These are phyloP conservation scores for Pezicula neosporulosa DNA, from an alignment of 2,329 filamentous ascomycete species.

Conservation along the genomic window DNA sequence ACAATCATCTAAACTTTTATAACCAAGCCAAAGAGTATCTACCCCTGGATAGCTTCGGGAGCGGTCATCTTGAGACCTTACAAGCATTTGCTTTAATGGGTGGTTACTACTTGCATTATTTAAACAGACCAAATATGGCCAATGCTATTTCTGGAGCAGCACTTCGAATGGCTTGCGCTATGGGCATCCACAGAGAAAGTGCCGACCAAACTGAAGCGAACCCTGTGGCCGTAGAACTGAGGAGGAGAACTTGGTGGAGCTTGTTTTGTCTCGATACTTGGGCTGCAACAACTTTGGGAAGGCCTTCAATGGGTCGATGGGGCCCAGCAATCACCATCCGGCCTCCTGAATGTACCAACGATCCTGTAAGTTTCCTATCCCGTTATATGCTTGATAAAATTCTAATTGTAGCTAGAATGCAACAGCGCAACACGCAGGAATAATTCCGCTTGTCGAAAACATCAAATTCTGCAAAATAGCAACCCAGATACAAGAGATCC, in stretches of 20 bases:
- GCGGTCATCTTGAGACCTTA: constrained; percentile 68
- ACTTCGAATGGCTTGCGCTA: constrained; percentile 69
- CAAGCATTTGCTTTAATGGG: constrained; percentile 70
- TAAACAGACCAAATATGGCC: constrained; percentile 74
- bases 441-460: constrained; percentile 71
- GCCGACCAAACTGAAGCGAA: constrained; percentile 21
- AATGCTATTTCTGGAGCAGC: constrained; percentile 70
- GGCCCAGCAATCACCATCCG: constrained; percentile 65
- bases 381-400: not conserved
- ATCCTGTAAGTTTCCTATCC: constrained; percentile 18
- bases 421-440: constrained; percentile 59
- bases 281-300: constrained; percentile 67
- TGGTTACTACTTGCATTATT: constrained; percentile 75
- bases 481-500: constrained; percentile 71
- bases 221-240: constrained; percentile 50
- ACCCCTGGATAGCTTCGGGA: constrained; percentile 63
- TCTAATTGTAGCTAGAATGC: constrained; percentile 26
- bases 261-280: constrained; percentile 72
- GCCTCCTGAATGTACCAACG: constrained; percentile 44
- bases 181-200: constrained; percentile 67
- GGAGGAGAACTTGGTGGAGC: constrained; percentile 71
- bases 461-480: constrained; percentile 78
- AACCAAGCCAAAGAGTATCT: constrained; percentile 64
- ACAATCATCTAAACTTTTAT: constrained; percentile 68
- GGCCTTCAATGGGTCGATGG: constrained; percentile 66